phyloP scores from a whole-genome alignment of 345 rosid genomes.

The Boechera stricta region DNA sequence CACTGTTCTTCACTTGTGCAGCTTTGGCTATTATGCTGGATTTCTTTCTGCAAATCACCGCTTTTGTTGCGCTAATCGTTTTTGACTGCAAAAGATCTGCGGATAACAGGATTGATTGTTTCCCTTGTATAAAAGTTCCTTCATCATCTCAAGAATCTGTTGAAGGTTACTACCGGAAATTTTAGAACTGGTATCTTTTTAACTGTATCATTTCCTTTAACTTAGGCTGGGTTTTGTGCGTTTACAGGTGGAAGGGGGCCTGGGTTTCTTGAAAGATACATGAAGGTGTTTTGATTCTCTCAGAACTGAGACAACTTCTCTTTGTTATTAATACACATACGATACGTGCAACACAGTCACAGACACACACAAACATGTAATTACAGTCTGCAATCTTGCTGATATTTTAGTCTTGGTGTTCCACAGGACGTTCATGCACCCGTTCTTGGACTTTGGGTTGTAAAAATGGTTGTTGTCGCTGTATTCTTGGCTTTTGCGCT shows the following conservation, averaged over 20 bases:
- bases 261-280: slow-evolving; percentile 85
- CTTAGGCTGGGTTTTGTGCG: slow-evolving; percentile 42
- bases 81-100: slow-evolving; percentile 84
- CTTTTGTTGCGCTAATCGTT: slow-evolving; percentile 93
- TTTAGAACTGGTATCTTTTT: background rate
- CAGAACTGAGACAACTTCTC: slow-evolving; percentile 25
- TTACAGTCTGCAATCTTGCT: slow-evolving; percentile 21
- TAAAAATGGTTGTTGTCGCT: slow-evolving; percentile 73
- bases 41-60: slow-evolving; percentile 95
- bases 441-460: slow-evolving; percentile 78
- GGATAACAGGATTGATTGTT: slow-evolving; percentile 86
- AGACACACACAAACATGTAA: slow-evolving; percentile 21
- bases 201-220: slow-evolving; percentile 14
- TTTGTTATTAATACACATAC: slow-evolving; percentile 26
- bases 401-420: slow-evolving; percentile 32
- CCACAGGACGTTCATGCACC: slow-evolving; percentile 90
- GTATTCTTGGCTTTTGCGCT: slow-evolving; percentile 74
- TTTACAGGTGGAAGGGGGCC: slow-evolving; percentile 66
- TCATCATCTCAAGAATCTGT: slow-evolving; percentile 62
- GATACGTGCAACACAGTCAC: slow-evolving; percentile 13
- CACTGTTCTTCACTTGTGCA: slow-evolving; percentile 49
- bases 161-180: slow-evolving; percentile 58
- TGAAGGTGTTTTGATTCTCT: slow-evolving; percentile 65
- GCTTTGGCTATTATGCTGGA: slow-evolving; percentile 94
- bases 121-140: slow-evolving; percentile 78